Evolutionary conservation across 345 rosid genomes (phyloP).

Genomic region (Eucalyptus coolabah): DNA sequence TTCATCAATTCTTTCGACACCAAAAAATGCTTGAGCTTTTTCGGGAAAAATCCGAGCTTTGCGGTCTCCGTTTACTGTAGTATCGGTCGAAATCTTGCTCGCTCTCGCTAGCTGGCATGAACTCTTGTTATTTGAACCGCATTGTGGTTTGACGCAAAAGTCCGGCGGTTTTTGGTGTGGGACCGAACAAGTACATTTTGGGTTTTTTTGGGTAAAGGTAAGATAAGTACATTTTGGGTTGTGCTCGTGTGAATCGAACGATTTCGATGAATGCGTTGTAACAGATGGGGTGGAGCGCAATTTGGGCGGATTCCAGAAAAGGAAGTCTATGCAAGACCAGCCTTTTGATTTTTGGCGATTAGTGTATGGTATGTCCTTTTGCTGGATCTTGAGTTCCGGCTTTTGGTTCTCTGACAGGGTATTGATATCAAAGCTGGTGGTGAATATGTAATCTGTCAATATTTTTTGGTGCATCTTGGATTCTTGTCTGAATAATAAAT

Average conservation of each 20-base stretch:
- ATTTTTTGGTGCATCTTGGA: background rate
- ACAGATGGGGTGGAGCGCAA: background rate
- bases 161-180: background rate
- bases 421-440: background rate
- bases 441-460: background rate
- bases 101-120: background rate
- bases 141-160: background rate
- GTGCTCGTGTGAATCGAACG: background rate
- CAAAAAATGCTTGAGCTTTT: too few species aligned
- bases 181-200: background rate
- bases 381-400: background rate
- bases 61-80: background rate
- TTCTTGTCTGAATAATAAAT: background rate
- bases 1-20: too few species aligned
- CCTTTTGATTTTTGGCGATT: slow-evolving; percentile 17
- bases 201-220: too few species aligned
- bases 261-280: background rate
- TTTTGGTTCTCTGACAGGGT: background rate
- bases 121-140: background rate
- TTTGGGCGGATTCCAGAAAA: background rate
- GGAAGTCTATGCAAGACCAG: background rate
- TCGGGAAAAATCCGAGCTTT: background rate
- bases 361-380: slow-evolving; percentile 5
- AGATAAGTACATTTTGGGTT: too few species aligned
- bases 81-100: background rate